phyloP scores from a whole-genome alignment of 2,329 filamentous ascomycete species.

The Trichothecium sympodiale region DNA sequence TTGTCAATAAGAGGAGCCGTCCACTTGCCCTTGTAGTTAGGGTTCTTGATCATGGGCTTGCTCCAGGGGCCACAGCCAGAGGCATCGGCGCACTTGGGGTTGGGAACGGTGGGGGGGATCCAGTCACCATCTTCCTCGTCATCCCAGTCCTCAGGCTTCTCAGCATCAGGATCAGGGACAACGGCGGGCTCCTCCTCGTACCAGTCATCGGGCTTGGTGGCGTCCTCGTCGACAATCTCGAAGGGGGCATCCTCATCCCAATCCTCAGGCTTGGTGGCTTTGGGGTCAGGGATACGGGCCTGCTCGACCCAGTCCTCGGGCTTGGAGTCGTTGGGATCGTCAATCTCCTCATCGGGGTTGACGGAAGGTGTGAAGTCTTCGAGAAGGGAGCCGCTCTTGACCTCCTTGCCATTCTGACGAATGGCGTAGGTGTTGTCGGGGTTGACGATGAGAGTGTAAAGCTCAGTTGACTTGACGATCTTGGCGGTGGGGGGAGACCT shows the following conservation, averaged over 20 bases:
- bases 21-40: conserved; percentile 99
- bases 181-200: conserved; percentile 77
- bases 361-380: conserved; percentile 91
- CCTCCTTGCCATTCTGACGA: conserved; percentile 78
- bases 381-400: conserved; percentile 82
- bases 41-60: conserved; percentile 87
- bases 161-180: conserved; percentile 82
- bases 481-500: conserved; percentile 71
- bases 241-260: conserved; percentile 98
- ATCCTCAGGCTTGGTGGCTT: conserved; percentile 92
- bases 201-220: conserved; percentile 89
- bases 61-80: conserved; percentile 93
- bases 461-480: conserved; percentile 82
- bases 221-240: conserved; percentile 90
- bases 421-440: conserved; percentile 94
- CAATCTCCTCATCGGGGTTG: conserved; percentile 91
- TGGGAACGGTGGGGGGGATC: conserved; percentile 78
- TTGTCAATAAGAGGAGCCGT: conserved; percentile 87
- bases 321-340: conserved; percentile 88
- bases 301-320: conserved; percentile 94
- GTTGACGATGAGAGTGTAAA: conserved; percentile 94
- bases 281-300: conserved; percentile 80
- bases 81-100: conserved; percentile 89
- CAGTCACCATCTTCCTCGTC: conserved; percentile 99
- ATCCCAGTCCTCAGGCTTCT: conserved; percentile 99